Conservation (phyloP, 2,329 filamentous ascomycete genomes). For the Verticillium albo-atrum region DNA sequence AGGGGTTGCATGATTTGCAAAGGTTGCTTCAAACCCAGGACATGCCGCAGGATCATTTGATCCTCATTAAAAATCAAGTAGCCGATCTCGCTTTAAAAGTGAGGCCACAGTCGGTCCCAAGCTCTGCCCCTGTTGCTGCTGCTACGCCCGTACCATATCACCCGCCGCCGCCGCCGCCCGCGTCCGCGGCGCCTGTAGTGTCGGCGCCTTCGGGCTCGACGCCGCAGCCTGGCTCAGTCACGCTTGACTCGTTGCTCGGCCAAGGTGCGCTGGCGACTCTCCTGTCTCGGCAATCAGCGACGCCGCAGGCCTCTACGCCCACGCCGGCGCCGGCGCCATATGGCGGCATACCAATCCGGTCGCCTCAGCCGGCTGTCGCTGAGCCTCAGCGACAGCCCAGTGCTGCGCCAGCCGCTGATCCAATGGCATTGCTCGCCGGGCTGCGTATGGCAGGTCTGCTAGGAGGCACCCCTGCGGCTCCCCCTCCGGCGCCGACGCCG, state of each 20-base stretch:
- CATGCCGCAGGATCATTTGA: conserved; percentile 75
- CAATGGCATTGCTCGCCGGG: conserved; percentile 61
- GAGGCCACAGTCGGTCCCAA: conserved; percentile 41
- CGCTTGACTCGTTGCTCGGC: conserved; percentile 56
- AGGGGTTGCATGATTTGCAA: conserved; percentile 82
- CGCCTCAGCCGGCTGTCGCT: conserved; percentile 41
- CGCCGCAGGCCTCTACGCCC: conserved; percentile 43
- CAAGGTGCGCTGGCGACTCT: conserved; percentile 56
- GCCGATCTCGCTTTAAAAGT: conserved; percentile 67
- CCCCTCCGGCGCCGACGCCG: conserved; percentile 25
- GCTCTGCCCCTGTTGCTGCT: conserved; percentile 34
- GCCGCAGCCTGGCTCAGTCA: conserved; percentile 25
- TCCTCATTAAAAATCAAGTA: conserved; percentile 81
- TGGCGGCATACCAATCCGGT: conserved; percentile 34
- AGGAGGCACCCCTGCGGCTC: conserved; percentile 33
- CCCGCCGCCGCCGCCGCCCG: conserved; percentile 27
- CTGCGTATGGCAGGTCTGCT: conserved; percentile 66
- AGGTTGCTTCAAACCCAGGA: conserved; percentile 72
- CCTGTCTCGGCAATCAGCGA: conserved; percentile 48
- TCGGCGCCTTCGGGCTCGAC: conserved; percentile 19
- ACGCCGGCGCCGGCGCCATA: conserved; percentile 26
- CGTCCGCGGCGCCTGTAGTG: conserved; percentile 26
- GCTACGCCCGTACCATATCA: conserved; percentile 30
- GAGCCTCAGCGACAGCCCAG: conserved; percentile 33
- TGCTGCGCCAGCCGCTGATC: conserved; percentile 34